Evolutionary conservation across 306 rosid species (phyloP).

Genomic region (Acacia acuminata): DNA sequence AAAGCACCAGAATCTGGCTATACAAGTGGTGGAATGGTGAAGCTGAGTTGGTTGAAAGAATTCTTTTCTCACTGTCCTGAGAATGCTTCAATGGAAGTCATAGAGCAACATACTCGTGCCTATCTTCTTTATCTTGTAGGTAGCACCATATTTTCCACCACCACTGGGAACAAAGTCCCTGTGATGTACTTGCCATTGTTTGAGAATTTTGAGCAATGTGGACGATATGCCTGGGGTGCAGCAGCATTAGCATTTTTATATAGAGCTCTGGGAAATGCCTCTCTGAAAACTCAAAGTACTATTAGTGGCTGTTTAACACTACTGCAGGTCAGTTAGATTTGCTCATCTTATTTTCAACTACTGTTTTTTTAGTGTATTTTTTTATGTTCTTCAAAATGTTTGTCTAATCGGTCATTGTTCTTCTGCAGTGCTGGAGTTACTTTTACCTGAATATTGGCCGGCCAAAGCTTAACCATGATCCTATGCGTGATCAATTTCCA

Average conservation of each 20-base stretch:
- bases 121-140: conserved; percentile 17
- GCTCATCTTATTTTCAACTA: neutral
- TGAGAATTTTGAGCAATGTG: conserved; percentile 8
- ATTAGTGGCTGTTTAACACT: conserved; percentile 22
- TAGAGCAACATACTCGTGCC: conserved; percentile 15
- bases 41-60: conserved; percentile 18
- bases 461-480: conserved; percentile 13
- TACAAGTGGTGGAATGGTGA: conserved; percentile 26
- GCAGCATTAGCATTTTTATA: conserved; percentile 17
- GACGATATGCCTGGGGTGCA: conserved; percentile 17
- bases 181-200: conserved; percentile 17
- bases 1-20: conserved; percentile 1
- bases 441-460: conserved; percentile 10
- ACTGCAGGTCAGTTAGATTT: conserved; percentile 2
- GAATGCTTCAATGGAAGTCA: conserved; percentile 6
- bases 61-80: conserved; percentile 21
- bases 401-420: neutral
- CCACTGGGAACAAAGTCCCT: conserved; percentile 18
- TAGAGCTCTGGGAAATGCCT: conserved; percentile 20
- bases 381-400: neutral
- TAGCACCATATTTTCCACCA: conserved; percentile 15
- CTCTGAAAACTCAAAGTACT: conserved; percentile 14
- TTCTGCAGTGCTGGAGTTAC: conserved; percentile 18
- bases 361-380: neutral
- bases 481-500: neutral